phyloP scores from a whole-genome alignment of 345 rosid genomes.

The Gossypium rotundifolium region DNA sequence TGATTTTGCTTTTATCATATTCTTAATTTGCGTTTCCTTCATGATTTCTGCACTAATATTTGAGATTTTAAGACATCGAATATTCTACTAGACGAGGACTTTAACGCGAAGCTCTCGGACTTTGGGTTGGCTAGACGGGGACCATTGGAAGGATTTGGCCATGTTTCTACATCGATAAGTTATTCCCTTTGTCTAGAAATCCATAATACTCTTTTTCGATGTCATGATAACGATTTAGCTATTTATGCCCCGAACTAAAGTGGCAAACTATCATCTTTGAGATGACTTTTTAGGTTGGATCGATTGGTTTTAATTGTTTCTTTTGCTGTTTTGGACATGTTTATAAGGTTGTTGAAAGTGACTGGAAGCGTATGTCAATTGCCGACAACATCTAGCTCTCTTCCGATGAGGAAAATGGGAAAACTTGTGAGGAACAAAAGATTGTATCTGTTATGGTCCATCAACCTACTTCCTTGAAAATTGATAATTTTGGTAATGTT shows the following conservation, averaged over 20 bases:
- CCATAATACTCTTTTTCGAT: background rate
- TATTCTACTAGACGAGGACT: conserved; percentile 74
- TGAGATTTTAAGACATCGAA: conserved; percentile 91
- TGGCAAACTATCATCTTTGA: background rate
- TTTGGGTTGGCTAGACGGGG: conserved; percentile 95
- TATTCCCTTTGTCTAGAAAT: conserved; percentile 1
- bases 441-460: no score
- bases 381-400: no score
- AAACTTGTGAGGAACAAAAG: no score
- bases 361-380: no score
- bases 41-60: conserved; percentile 54
- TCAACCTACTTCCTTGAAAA: no score
- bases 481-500: no score
- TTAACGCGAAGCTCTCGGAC: conserved; percentile 88
- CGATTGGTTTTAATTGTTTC: background rate
- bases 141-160: conserved; percentile 80
- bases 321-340: background rate
- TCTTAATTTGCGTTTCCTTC: background rate
- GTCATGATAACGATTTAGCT: background rate
- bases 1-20: no score
- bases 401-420: no score
- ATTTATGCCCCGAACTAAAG: background rate
- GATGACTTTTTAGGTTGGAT: background rate
- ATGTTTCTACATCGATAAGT: conserved; percentile 83
- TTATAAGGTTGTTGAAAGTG: conserved; percentile 81